Evolutionary conservation across 495 filamentous ascomycete genomes (phyloP), one percentile per base, ranked within the genome.

Genomic region (Annulohypoxylon maeteangense): DNA sequence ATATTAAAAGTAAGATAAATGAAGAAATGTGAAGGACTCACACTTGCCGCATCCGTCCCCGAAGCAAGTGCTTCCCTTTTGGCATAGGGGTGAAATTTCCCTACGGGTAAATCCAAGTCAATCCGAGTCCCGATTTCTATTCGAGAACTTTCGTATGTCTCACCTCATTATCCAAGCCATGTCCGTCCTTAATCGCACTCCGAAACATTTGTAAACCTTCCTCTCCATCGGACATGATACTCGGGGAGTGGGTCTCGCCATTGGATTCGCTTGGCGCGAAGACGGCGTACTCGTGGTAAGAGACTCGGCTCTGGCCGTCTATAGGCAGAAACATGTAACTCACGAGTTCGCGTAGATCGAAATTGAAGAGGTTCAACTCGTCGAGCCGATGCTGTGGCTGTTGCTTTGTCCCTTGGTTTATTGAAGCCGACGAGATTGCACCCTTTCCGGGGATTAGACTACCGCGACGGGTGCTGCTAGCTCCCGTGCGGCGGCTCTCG

Each of bases 231-330:
- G 73, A 76, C 70, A 76, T 72, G 45, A 74, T 68, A 38, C 69
- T 78, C 14, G 76, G 74, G 1, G 74, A 76, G 29, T 63, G 70
- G 29, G 67, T 58, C 67, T 74, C 68, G 22, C 57, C 55, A 7
- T 70, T 64, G 4, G 63, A 54, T 22, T 57, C 68, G 7, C 31
- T 44, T 6, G 67, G 70, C 40, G 57, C 65, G 40, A 78, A 79
- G 16, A 76, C 74, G 51, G 76, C 77, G 36, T 78, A 79, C 38
- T 79, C 77, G 32, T 78, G 77, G 29, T 79, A 79, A 12, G 73
- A 75, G 31, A 76, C 75, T 6, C 54, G 62, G 31, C 72, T 76
- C 32, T 75, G 65, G 2, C 65, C 65, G 14, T 66, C 62, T 18
- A 40, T 54, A 2, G 65, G 64, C 29, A 75, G 64, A 10, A 75